phyloP scores from a whole-genome alignment of 495 filamentous ascomycete species.

The Podospora pseudopauciseta region DNA sequence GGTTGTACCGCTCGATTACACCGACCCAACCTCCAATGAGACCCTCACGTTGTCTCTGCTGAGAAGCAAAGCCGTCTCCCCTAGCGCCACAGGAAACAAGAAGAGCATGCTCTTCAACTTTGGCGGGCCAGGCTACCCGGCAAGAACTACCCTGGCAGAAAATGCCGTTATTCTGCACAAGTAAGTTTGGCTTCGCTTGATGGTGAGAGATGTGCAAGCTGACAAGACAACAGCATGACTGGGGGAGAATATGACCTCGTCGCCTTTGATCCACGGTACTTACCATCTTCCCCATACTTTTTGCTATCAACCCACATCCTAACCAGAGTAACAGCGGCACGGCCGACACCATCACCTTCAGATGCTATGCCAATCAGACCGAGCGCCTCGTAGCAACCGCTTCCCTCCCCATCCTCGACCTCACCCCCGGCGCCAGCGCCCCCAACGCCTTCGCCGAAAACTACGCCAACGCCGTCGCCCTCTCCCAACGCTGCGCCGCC shows the following conservation, averaged over 20 bases:
- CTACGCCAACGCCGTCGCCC: slow-evolving; percentile 5
- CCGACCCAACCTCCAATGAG: slow-evolving; percentile 26
- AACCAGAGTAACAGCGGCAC: slow-evolving; percentile 28
- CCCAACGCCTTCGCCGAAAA: neutral
- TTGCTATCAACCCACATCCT: neutral
- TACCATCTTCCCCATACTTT: neutral
- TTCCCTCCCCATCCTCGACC: neutral
- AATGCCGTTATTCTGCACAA: slow-evolving; percentile 18
- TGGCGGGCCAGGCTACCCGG: slow-evolving; percentile 39
- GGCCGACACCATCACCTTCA: slow-evolving; percentile 38
- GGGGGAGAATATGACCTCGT: slow-evolving; percentile 42
- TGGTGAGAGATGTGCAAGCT: neutral
- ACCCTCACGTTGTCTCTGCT: slow-evolving; percentile 37
- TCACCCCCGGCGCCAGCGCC: slow-evolving; percentile 4
- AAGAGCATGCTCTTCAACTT: slow-evolving; percentile 48
- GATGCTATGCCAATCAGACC: slow-evolving; percentile 29
- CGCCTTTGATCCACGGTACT: slow-evolving; percentile 39
- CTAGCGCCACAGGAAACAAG: slow-evolving; percentile 23
- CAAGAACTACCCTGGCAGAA: slow-evolving; percentile 23
- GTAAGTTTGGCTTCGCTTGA: slow-evolving; percentile 14
- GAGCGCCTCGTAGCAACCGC: slow-evolving; percentile 2
- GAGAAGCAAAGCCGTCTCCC: slow-evolving; percentile 28
- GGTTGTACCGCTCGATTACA: slow-evolving; percentile 44
- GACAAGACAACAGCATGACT: slow-evolving; percentile 11
- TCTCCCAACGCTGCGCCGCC: slow-evolving; percentile 5